Conservation (phyloP, 129 eudicot genomes). For the Logfia minima region DNA sequence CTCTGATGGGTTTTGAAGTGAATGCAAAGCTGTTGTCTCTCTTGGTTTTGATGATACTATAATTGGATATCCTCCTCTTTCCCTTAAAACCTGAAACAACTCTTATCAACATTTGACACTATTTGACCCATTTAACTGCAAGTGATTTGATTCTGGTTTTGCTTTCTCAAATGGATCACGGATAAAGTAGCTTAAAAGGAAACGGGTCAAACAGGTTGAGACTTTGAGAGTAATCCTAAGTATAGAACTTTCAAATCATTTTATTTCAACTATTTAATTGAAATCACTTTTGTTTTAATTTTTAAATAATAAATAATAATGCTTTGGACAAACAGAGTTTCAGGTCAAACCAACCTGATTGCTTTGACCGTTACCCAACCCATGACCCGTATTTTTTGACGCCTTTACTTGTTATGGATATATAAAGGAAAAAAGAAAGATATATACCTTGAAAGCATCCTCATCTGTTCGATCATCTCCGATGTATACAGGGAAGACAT, state of each 20-base stretch:
- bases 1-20: slow-evolving; percentile 49
- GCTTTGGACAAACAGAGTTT: not conserved
- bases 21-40: slow-evolving; percentile 55
- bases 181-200: not conserved
- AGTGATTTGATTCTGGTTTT: not conserved
- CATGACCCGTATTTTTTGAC: not conserved
- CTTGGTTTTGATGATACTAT: slow-evolving; percentile 45
- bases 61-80: slow-evolving; percentile 49
- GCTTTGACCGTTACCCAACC: not conserved
- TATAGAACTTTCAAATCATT: not conserved
- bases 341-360: not conserved
- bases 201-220: not conserved
- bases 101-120: not conserved
- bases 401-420: not conserved
- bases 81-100: slow-evolving; percentile 36
- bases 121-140: not conserved
- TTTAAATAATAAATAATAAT: too few relatives aligned
- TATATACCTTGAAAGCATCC: slow-evolving; percentile 59
- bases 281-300: too few relatives aligned
- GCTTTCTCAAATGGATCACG: not conserved
- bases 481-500: slow-evolving; percentile 53
- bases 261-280: too few relatives aligned
- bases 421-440: not conserved
- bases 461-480: slow-evolving; percentile 61
- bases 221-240: not conserved